Base-by-base conservation (phyloP, 345 rosid genomes). In the Populus simonii region DNA sequence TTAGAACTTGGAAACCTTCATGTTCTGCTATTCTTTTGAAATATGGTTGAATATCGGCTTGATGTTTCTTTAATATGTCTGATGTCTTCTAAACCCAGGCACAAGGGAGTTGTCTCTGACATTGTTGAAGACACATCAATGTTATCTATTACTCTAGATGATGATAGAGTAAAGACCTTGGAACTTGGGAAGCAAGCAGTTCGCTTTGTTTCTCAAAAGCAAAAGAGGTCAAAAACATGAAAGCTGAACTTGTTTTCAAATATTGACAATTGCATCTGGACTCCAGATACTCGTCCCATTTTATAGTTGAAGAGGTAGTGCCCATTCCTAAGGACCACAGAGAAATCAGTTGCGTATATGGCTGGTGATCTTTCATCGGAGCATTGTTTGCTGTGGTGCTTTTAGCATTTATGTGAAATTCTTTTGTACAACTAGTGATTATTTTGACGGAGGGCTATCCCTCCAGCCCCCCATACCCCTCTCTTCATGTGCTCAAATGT, bases 121-220 rank as follows among this genome's bases (percentile, higher is more conserved):
- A 76, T 86, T 62, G 75, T 66, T 68, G 94, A 87, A 76, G 91
- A 90, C 68, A 83, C 93, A 59, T 89, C 94, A 31, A 79, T 78
- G 23, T 70, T 93, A 80, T 89, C 92, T 43, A 92, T 93, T 70
- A 82, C 83, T n/a, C 82, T 96, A 27, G 97, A 92, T 85, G 96
- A 90, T 73, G 92, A 94, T 70, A 88, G 89, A 83, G 86, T 91
- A 73, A 90, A 84, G 86, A 86, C 86, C 2, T 84, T 96, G 53
- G 94, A 91, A 85, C 93, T 92, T 27, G 99, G 97, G 72, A 93
- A 90, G 89, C 94, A 96, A 78, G 89, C 93, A 0, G 90, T 96
- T 75, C 92, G 98, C 10, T 93, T 96, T 83, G 87, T 93, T 79
- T 88, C 94, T 66, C 93, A 89, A 82, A 96, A 93, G 86, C 96